phyloP scores from a whole-genome alignment of 352 stramenopile species.

The Thalassiosira ordinaria region DNA sequence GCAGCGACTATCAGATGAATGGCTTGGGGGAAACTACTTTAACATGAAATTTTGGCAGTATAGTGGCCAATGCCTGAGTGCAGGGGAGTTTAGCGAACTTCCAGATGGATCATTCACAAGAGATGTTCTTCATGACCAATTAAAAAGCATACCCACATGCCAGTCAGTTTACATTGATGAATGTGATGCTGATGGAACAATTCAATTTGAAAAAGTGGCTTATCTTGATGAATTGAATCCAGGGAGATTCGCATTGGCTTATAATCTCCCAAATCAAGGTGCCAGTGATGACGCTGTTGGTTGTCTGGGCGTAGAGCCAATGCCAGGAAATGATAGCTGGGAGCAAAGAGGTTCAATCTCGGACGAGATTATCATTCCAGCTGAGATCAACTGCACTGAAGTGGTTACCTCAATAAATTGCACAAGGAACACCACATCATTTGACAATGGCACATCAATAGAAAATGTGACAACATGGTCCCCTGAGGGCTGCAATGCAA shows the following conservation, averaged over 20 bases:
- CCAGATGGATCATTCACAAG: background rate
- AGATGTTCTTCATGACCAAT: background rate
- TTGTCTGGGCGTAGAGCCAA: slow-evolving; percentile 16
- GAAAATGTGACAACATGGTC: background rate
- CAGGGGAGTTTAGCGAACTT: background rate
- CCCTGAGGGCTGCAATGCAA: background rate
- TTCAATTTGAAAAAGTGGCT: slow-evolving; percentile 5
- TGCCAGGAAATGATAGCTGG: background rate
- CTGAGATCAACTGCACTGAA: slow-evolving; percentile 3
- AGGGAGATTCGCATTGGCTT: slow-evolving; percentile 28
- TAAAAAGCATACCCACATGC: background rate
- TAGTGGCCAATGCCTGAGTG: slow-evolving; percentile 2
- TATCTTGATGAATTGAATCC: slow-evolving; percentile 20
- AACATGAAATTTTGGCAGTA: slow-evolving; percentile 9
- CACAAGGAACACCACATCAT: background rate
- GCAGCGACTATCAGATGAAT: slow-evolving; percentile 4
- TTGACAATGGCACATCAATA: background rate
- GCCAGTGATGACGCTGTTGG: slow-evolving; percentile 1
- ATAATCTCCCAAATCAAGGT: slow-evolving; percentile 12
- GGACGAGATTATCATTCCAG: background rate
- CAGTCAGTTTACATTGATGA: background rate
- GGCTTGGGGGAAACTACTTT: background rate
- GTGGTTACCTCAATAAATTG: background rate
- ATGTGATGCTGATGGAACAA: background rate
- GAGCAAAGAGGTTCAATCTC: background rate